These are phyloP conservation scores for Microsporum canis DNA, from an alignment of 2,329 filamentous ascomycete species.

Conservation along the genomic window DNA sequence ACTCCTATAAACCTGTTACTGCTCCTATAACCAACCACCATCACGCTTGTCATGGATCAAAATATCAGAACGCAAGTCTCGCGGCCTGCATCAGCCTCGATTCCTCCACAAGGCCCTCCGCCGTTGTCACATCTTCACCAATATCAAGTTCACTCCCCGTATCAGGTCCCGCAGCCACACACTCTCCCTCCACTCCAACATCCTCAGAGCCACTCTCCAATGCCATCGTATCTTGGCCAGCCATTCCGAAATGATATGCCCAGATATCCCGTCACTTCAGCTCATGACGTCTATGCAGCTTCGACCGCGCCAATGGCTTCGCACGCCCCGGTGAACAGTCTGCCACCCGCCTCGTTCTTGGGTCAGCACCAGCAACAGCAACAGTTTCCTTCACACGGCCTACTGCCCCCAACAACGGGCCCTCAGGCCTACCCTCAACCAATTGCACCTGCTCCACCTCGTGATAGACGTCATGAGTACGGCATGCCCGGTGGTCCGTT, in stretches of 20 bases:
- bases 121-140: conserved; percentile 38
- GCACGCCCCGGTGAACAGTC: conserved; percentile 32
- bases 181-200: conserved; percentile 38
- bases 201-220: conserved; percentile 35
- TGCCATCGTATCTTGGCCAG: conserved; percentile 32
- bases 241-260: conserved; percentile 34
- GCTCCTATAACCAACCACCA: not conserved
- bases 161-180: conserved; percentile 34
- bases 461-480: conserved; percentile 41
- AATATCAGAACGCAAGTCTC: conserved; percentile 35
- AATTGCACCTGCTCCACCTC: conserved; percentile 59
- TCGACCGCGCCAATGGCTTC: conserved; percentile 34
- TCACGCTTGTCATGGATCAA: conserved; percentile 29
- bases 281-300: conserved; percentile 33
- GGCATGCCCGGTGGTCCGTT: conserved; percentile 63
- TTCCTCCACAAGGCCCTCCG: conserved; percentile 35
- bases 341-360: conserved; percentile 34
- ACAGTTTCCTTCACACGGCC: conserved; percentile 34
- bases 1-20: conserved; percentile 4
- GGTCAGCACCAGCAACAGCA: conserved; percentile 30
- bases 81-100: conserved; percentile 34
- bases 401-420: conserved; percentile 57
- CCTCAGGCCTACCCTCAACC: conserved; percentile 61
- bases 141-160: conserved; percentile 38
- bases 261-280: conserved; percentile 31